phyloP scores from a whole-genome alignment of 805 yeast species.

The Schizosaccharomyces lindneri region DNA sequence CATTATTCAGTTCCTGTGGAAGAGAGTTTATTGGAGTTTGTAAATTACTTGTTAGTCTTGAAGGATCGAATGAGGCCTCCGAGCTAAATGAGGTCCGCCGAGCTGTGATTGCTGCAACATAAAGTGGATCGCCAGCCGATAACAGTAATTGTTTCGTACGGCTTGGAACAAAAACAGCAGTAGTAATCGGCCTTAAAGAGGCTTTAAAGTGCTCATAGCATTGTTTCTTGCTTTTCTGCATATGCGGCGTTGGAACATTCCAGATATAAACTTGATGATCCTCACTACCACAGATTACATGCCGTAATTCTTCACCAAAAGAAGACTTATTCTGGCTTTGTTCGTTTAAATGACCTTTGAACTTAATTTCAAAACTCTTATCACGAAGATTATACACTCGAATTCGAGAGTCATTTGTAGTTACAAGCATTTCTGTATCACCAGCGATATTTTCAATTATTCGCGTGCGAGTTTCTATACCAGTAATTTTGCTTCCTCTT shows the following conservation, averaged over 20 bases:
- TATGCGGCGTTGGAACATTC: conserved; percentile 19
- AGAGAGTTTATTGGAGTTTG: conserved; percentile 3
- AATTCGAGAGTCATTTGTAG: conserved; percentile 64
- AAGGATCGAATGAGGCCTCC: not conserved
- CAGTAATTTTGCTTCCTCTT: conserved; percentile 44
- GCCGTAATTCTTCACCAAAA: conserved; percentile 28
- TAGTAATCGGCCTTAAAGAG: conserved; percentile 47
- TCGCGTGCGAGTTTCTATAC: conserved; percentile 24
- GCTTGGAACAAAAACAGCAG: conserved; percentile 55
- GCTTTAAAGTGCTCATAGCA: conserved; percentile 24
- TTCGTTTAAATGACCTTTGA: conserved; percentile 49
- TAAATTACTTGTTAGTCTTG: not conserved
- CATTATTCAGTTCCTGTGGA: conserved; percentile 9
- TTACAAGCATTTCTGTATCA: conserved; percentile 26
- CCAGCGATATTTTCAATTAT: conserved; percentile 9
- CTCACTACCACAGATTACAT: conserved; percentile 59
- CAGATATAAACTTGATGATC: conserved; percentile 73
- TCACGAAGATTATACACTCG: conserved; percentile 35
- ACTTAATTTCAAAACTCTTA: conserved; percentile 33
- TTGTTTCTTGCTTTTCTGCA: conserved; percentile 9
- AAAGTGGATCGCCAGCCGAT: conserved; percentile 56
- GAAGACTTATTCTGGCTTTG: conserved; percentile 50
- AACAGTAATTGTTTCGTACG: conserved; percentile 38
- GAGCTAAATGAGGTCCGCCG: conserved; percentile 4
- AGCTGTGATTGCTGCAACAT: conserved; percentile 23